Base-by-base conservation (phyloP, 2,329 filamentous ascomycete species). In the Fusarium praegraminearum region DNA sequence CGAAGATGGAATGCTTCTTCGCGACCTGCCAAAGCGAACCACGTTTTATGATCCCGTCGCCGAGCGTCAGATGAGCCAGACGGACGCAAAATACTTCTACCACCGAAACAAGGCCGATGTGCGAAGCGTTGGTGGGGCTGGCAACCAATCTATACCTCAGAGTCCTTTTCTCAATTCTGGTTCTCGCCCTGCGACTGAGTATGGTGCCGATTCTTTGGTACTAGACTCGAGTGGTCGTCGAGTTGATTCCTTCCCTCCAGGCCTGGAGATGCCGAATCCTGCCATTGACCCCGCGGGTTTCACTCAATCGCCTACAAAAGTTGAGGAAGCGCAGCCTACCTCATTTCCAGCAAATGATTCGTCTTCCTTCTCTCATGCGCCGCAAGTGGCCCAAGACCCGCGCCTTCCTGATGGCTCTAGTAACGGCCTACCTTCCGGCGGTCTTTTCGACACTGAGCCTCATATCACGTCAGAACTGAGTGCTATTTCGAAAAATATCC, bases 81-180 rank as follows among this genome's bases (percentile, higher is more conserved):
- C 93, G 28, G 96, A 99, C 78, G 93, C 95, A 63, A 98, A 97
- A 80, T 87, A 98, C 67, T 97, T 98, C 82, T 99, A 97, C 79
- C 95, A 98, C 81, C 87, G 93, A 71, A 94, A 93, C 80, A 92
- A 94, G 79, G 83, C 90, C 61, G 91, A 91, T 67, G 58, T 76
- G 75, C 71, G 84, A 78, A 73, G 71, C 70, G 51, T 76, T 74
- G 60, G 79, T 71, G 62, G 78, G 74, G 77, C 72, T 60, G 83
- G 80, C 77, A 78, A 77, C 55, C 82, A 84, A 50, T 70, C 76
- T 41, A 84, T 83, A 15, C 82, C 84, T 12, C 80, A 81, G 22
- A 87, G 86, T 62, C 85, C 86, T 15, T 70, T 81, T 49, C 79
- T 85, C 38, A 60, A 74, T 40, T 77, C 80, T 32, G 77, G 76